A percentile compares a stretch with the other conserved stretches of the same genome.
Conservation (phyloP, 129 eudicot species). For the Escallonia rubra region DNA sequence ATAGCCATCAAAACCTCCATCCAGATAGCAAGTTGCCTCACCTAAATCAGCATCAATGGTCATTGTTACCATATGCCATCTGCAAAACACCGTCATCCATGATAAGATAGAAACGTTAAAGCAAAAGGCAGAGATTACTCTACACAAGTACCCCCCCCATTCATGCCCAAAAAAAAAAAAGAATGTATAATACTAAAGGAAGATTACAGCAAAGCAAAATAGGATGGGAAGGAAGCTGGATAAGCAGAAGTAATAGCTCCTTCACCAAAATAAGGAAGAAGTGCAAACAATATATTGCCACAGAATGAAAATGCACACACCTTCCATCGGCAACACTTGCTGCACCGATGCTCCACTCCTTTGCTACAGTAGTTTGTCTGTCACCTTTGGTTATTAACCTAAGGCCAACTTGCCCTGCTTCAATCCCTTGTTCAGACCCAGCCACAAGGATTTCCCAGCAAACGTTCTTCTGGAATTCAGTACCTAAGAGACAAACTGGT, state of each 20-base stretch:
- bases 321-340: slow-evolving; percentile 98
- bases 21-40: slow-evolving; percentile 90
- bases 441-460: slow-evolving; percentile 98
- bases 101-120: not conserved
- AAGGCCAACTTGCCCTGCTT: slow-evolving; percentile 98
- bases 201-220: too few relatives aligned
- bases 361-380: slow-evolving; percentile 71
- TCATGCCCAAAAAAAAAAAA: not conserved
- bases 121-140: too few relatives aligned
- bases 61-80: slow-evolving; percentile 97
- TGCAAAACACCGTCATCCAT: slow-evolving; percentile 15
- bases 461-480: slow-evolving; percentile 75
- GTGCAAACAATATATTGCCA: not conserved
- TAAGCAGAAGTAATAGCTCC: not conserved
- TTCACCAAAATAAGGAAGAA: not conserved
- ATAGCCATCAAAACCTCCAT: slow-evolving; percentile 91
- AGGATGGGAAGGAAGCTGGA: too few relatives aligned
- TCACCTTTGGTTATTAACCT: slow-evolving; percentile 88
- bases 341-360: slow-evolving; percentile 92
- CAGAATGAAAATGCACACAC: slow-evolving; percentile 21
- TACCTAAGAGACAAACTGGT: slow-evolving; percentile 88
- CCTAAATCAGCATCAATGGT: slow-evolving; percentile 94
- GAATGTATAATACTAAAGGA: not conserved
- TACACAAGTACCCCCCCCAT: too few relatives aligned
- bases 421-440: slow-evolving; percentile 98